These are phyloP conservation scores for Aspergillus sclerotiicarbonarius DNA, from an alignment of 495 filamentous ascomycete genomes.

Conservation along the genomic window DNA sequence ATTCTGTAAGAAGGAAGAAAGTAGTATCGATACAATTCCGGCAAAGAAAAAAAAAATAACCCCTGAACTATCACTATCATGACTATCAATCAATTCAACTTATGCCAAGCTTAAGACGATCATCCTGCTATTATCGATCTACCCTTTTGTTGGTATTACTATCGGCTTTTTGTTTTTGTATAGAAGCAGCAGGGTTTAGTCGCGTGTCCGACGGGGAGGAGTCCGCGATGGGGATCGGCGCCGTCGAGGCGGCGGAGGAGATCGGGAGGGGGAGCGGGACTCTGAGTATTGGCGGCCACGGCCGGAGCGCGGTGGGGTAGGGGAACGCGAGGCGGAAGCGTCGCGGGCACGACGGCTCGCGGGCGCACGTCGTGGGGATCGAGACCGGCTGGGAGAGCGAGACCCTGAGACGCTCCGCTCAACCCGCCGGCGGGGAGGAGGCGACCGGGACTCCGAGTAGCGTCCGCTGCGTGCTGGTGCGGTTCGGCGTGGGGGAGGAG, in stretches of 20 bases:
- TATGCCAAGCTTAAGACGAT: background rate
- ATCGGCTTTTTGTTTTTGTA: background rate
- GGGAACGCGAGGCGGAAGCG: constrained; percentile 24
- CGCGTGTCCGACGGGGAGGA: constrained; percentile 29
- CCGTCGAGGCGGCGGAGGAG: constrained; percentile 18
- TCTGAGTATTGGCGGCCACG: constrained; percentile 26
- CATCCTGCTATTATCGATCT: background rate
- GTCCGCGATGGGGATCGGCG: constrained; percentile 21
- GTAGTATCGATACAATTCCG: background rate
- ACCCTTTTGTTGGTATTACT: background rate
- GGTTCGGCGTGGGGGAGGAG: constrained; percentile 28
- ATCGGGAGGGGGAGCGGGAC: constrained; percentile 22
- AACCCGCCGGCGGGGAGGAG: constrained; percentile 26
- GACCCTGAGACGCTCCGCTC: constrained; percentile 22
- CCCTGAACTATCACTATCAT: background rate
- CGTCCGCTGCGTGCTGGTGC: constrained; percentile 17
- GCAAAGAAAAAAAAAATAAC: background rate
- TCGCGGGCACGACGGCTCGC: constrained; percentile 15
- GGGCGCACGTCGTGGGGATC: constrained; percentile 12
- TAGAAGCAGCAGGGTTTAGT: background rate
- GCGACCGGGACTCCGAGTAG: constrained; percentile 30
- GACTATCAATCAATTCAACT: background rate
- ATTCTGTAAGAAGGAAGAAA: background rate
- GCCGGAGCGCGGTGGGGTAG: constrained; percentile 21
- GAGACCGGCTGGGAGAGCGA: constrained; percentile 30